Percentiles rank a stretch among this genome's conserved stretches.
Evolutionary conservation across 1,139 yeast genomes (phyloP).

Genomic region (Suhomyces taliae): DNA sequence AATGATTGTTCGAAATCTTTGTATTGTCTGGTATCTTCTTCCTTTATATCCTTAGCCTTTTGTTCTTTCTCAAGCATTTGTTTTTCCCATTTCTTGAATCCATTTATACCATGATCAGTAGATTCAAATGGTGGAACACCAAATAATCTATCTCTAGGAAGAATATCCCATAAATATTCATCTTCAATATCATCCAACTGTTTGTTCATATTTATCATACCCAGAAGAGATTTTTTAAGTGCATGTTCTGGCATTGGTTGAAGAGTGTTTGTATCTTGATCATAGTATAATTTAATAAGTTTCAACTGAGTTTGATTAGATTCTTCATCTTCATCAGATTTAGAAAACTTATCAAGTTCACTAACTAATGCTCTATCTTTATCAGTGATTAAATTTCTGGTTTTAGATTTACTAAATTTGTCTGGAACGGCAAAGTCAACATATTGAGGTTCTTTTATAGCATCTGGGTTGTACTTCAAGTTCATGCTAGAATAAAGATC

Average conservation of each 20-base stretch:
- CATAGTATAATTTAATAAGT: constrained; percentile 30
- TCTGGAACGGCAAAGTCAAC: constrained; percentile 36
- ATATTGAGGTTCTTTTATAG: constrained; percentile 6
- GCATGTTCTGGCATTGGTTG: constrained; percentile 39
- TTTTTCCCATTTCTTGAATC: constrained; percentile 43
- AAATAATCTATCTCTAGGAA: constrained; percentile 37
- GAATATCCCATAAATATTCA: constrained; percentile 41
- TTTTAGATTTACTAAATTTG: constrained; percentile 27
- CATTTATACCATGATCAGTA: constrained; percentile 18
- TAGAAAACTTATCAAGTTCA: constrained; percentile 27
- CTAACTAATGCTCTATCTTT: constrained; percentile 29
- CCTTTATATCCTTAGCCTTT: constrained; percentile 19
- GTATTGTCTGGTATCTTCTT: constrained; percentile 22
- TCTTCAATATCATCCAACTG: constrained; percentile 39
- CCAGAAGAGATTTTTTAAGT: constrained; percentile 40
- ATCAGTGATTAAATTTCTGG: constrained; percentile 22
- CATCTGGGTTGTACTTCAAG: constrained; percentile 1
- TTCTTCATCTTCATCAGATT: constrained; percentile 27
- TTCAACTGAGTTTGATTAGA: constrained; percentile 27
- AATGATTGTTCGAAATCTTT: constrained; percentile 23
- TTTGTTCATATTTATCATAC: constrained; percentile 41
- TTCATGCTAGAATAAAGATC: constrained; percentile 19
- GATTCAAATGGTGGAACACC: constrained; percentile 40
- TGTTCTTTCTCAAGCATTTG: constrained; percentile 22
- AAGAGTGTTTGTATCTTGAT: constrained; percentile 28